Conservation (phyloP, 257 asterid species). For the Leonotis leonurus region DNA sequence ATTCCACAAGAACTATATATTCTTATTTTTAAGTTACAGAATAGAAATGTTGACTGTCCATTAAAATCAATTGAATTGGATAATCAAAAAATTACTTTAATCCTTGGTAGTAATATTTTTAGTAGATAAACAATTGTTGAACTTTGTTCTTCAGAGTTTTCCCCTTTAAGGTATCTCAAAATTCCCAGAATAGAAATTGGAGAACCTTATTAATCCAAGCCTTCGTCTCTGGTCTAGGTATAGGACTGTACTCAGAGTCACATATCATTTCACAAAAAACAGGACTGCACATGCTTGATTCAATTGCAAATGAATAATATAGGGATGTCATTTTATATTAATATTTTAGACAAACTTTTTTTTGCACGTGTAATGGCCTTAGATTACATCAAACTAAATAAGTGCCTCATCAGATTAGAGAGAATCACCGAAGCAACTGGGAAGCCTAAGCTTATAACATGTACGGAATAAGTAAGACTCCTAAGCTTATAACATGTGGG, state of each 20-base stretch:
- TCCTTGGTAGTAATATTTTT: neutral
- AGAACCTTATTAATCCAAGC: no score
- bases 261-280: no score
- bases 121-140: neutral
- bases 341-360: neutral
- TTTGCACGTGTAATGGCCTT: neutral
- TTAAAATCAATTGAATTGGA: neutral
- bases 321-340: no score
- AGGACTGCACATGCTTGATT: no score
- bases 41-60: neutral
- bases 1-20: neutral
- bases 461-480: neutral
- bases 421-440: no score
- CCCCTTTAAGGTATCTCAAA: no score
- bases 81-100: neutral
- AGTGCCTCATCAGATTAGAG: slow-evolving; percentile 7
- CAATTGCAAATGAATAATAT: no score
- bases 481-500: slow-evolving; percentile 17
- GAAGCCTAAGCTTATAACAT: neutral
- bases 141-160: no score
- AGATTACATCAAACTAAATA: neutral
- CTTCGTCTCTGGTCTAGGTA: no score
- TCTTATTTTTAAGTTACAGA: slow-evolving; percentile 3
- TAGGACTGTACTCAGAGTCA: no score
- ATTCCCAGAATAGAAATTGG: no score